Evolutionary conservation across 1,284 basidiomycete genomes (phyloP).

Genomic region (Ganoderma leucocontextum): DNA sequence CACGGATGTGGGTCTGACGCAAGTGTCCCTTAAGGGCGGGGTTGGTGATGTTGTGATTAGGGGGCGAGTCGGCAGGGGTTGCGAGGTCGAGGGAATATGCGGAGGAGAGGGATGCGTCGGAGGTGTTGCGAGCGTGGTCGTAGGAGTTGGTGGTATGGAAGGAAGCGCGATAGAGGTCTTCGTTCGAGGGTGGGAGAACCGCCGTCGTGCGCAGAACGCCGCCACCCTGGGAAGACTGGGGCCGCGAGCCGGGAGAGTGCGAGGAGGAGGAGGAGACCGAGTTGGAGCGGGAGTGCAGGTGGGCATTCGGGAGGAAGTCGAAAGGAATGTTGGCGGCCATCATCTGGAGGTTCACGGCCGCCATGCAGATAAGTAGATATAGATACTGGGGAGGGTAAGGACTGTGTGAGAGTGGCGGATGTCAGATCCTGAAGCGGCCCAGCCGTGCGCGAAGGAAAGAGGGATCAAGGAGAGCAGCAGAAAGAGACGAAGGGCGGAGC

Average conservation of each 20-base stretch:
- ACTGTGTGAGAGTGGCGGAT: constrained; percentile 35
- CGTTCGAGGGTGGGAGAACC: constrained; percentile 56
- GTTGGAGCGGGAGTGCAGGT: constrained; percentile 76
- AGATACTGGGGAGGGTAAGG: constrained; percentile 42
- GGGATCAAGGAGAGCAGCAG: constrained; percentile 32
- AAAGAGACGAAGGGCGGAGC: constrained; percentile 38
- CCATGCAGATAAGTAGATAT: constrained; percentile 54
- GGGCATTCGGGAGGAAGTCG: constrained; percentile 71
- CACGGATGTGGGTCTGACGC: constrained; percentile 77
- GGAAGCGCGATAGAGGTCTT: constrained; percentile 74
- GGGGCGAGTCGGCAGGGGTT: constrained; percentile 68
- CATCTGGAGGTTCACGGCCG: constrained; percentile 77
- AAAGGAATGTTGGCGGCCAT: constrained; percentile 71
- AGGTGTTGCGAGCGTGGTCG: constrained; percentile 46
- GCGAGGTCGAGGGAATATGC: constrained; percentile 55
- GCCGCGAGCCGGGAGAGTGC: constrained; percentile 74
- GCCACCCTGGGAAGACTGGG: constrained; percentile 75
- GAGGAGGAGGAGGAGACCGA: constrained; percentile 79
- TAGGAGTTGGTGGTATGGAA: constrained; percentile 49
- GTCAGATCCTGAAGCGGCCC: constrained; percentile 46
- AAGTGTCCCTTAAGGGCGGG: constrained; percentile 76
- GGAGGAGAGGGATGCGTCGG: constrained; percentile 51
- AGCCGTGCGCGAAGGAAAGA: constrained; percentile 44
- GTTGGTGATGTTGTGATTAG: constrained; percentile 74
- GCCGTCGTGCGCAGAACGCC: constrained; percentile 58